Conservation (phyloP, 495 filamentous ascomycete genomes). For the Xeromyces bisporus region DNA sequence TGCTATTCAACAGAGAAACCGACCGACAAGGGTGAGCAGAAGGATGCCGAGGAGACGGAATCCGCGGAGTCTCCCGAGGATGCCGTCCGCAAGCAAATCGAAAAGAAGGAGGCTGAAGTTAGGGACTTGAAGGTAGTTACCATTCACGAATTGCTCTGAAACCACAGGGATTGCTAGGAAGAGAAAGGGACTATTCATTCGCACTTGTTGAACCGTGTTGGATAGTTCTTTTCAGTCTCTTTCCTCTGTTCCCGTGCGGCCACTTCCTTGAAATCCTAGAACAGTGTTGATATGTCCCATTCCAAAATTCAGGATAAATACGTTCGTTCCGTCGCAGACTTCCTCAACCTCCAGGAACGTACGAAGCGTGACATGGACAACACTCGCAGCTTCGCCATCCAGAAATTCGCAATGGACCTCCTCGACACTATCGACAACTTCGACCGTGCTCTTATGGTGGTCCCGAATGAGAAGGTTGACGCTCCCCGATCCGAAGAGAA, state of each 20-base stretch:
- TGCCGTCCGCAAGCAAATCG: conserved; percentile 45
- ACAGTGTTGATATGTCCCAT: conserved; percentile 2
- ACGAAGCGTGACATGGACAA: conserved; percentile 77
- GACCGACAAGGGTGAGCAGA: conserved; percentile 12
- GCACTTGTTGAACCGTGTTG: too few relatives aligned
- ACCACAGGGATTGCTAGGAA: background rate
- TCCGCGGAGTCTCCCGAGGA: conserved; percentile 30
- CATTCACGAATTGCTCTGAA: conserved; percentile 1
- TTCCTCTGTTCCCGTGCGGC: too few relatives aligned
- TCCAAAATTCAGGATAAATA: conserved; percentile 60
- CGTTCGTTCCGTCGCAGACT: conserved; percentile 83
- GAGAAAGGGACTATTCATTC: too few relatives aligned
- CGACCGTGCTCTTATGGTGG: conserved; percentile 70
- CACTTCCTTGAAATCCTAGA: too few relatives aligned
- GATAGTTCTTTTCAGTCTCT: too few relatives aligned
- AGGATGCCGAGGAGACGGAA: conserved; percentile 15
- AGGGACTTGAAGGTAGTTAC: conserved; percentile 63
- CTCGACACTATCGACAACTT: conserved; percentile 93
- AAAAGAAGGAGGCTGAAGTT: conserved; percentile 68
- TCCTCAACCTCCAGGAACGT: conserved; percentile 91
- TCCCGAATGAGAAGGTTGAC: conserved; percentile 53
- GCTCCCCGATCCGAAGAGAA: conserved; percentile 24
- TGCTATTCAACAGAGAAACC: conserved; percentile 30
- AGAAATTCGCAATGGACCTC: conserved; percentile 85
- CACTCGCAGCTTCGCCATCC: conserved; percentile 83